Base-by-base conservation (phyloP, 2,329 filamentous ascomycete species). In the Claviceps paspali region DNA sequence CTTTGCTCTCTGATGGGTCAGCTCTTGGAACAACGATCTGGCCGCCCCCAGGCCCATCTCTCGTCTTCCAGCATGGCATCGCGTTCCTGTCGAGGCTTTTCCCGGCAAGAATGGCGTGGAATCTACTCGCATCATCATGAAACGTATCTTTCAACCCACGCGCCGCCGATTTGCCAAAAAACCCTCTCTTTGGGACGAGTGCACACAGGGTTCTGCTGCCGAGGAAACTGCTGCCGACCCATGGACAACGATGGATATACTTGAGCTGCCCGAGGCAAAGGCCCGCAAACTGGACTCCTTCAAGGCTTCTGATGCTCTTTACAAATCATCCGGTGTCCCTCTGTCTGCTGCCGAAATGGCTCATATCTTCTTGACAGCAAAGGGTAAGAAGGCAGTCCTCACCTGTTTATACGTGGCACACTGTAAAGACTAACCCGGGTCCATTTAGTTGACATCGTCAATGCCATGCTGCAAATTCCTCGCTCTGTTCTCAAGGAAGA, bases 51-150 rank as follows among this genome's bases (percentile, higher is more conserved):
- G 33, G n/a, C 35, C 46, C 5, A 41, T 40, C 4, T 45, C 38
- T 18, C 49, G 49, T 28, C 45, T 41, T 15, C 53, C 50, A 21
- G 54, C 54, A 9, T 57, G 54, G 54, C 45, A 46, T 31, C 55
- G 55, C 26, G 44, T 57, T 45, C 39, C 50, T 35, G 32, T 47
- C 39, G 38, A 43, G 19, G 41, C 47, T n/a, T 47, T 49, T 30
- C 26, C 47, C 10, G 44, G 45, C n/a, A 47, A 46, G 27, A 19
- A 37, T 35, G 34, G 34, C 23, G 24, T 24, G 22, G 33, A 18
- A 3, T 33, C 29, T 28, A 34, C 36, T 17, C 40, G 52, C 22
- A 46, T 39, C 24, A 50, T 57, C 36, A 57, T 57, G 55, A 57
- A 56, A 49, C 52, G 55, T 34, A 47, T 56, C 3, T 45, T 41